These are phyloP conservation scores for Solanum hybrid DNA, from an alignment of 305 asterid species.

Conservation along the genomic window DNA sequence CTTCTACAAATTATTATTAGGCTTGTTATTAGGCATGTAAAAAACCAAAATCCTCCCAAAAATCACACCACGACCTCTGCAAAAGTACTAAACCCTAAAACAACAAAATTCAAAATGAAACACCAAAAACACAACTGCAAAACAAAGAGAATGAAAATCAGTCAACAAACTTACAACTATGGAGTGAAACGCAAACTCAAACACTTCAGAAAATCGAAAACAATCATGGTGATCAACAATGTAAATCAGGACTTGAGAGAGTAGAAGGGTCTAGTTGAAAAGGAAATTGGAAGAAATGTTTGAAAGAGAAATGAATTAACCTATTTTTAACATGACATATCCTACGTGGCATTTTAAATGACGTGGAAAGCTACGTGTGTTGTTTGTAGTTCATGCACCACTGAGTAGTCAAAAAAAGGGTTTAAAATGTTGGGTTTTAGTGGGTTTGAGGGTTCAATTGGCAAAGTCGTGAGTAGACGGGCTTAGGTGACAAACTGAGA, in stretches of 20 bases:
- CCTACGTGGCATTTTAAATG: not conserved
- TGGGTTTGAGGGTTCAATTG: not conserved
- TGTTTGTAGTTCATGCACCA: not conserved
- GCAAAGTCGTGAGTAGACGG: not conserved
- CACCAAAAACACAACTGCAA: not conserved
- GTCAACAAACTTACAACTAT: not conserved
- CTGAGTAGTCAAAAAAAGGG: not conserved
- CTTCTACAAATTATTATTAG: not conserved
- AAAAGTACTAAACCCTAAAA: not conserved
- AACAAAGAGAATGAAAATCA: not conserved
- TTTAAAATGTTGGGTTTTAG: not conserved
- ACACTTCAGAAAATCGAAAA: too few species aligned
- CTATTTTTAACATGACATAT: not conserved
- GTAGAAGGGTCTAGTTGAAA: not conserved
- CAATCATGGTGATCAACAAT: not conserved
- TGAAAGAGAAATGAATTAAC: too few species aligned
- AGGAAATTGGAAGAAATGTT: not conserved
- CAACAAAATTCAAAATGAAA: not conserved
- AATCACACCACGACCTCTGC: not conserved
- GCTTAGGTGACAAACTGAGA: not conserved
- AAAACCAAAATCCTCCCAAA: not conserved
- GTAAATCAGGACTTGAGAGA: too few species aligned
- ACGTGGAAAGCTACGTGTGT: not conserved
- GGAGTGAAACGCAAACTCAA: not conserved
- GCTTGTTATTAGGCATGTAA: not conserved